Evolutionary conservation across 148 eudicot species (phyloP), one percentile per base, ranked within the genome.

Genomic region (Amaranthus cruentus): DNA sequence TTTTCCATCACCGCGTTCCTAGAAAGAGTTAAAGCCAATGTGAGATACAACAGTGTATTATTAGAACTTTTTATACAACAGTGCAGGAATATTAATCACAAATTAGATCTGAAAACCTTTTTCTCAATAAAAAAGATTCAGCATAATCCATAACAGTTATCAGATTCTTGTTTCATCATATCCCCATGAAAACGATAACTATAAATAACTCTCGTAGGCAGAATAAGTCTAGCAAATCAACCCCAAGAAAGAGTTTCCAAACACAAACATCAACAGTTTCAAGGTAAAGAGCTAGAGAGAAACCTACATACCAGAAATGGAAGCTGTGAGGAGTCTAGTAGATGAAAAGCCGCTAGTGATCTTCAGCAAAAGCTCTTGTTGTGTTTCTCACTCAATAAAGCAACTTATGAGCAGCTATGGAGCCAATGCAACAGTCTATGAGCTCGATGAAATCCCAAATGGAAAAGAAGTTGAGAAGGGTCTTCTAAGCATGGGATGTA

Each of bases 131-230:
- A 28, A 55, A 56, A 8, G 38, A 46, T 61, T 67, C 55, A 68
- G 44, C 18, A 68, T 67, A 78, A 73, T 68, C 81, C 73, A 59
- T 7, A 78, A 73, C 61, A 78, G 76, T 73, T 15, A 8, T 11
- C 52, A 28, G 38, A 28, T 28, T 28, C 38, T 28, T 28, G 38
- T 28, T 28, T 28, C 14, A 54, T 42, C 56, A 51, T 50, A 68
- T 15, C 7, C 11, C 52, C 55, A 9, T 18, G 38, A 28, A 28
- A 28, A 28, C 38, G 38, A 28, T 28, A 28, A 28, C 38, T 28
- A 28, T 28, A 28, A 28, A 28, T 28, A 28, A 28, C 38, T 28
- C 38, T 28, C 38, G 38, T 28, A 28, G 38, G 38, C 38, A 28
- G 38, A 28, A 28, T 28, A 28, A 28, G 38, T 28, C 38, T 28